phyloP scores from a whole-genome alignment of 2,329 filamentous ascomycete species.

The Sarocladiaceae sp. region DNA sequence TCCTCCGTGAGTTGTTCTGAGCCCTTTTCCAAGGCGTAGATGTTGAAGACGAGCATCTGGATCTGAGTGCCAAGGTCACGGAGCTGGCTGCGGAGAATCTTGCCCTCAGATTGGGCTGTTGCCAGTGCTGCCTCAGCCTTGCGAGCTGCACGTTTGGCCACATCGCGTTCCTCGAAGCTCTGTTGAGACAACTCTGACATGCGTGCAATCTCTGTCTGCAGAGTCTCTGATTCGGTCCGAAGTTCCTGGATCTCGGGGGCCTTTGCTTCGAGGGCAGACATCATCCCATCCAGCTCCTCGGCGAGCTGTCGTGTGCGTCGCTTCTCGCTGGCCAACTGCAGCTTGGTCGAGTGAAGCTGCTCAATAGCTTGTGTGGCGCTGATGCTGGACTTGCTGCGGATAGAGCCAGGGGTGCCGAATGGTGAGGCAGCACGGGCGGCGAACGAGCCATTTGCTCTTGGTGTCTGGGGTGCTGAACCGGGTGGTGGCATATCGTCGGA shows the following conservation, averaged over 20 bases:
- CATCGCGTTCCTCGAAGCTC: conserved; percentile 72
- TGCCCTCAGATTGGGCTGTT: conserved; percentile 59
- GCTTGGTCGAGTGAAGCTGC: conserved; percentile 61
- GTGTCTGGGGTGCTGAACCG: conserved; percentile 53
- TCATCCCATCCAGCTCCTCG: conserved; percentile 76
- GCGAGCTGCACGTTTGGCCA: conserved; percentile 68
- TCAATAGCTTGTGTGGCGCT: conserved; percentile 59
- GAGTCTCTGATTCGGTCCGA: conserved; percentile 69
- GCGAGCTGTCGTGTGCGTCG: conserved; percentile 68
- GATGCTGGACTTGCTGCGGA: conserved; percentile 48
- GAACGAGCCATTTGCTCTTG: conserved; percentile 50
- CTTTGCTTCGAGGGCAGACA: conserved; percentile 76
- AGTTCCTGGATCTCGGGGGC: conserved; percentile 85
- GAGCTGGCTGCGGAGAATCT: conserved; percentile 78
- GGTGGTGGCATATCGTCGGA: conserved; percentile 35
- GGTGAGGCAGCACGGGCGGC: conserved; percentile 50
- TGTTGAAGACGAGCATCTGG: conserved; percentile 82
- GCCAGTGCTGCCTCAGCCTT: conserved; percentile 70
- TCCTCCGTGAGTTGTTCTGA: conserved; percentile 63
- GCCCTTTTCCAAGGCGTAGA: conserved; percentile 76
- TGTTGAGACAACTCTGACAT: conserved; percentile 82
- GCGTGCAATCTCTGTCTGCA: conserved; percentile 74
- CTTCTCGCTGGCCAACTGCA: conserved; percentile 66
- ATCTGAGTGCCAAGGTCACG: conserved; percentile 86
- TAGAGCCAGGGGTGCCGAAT: conserved; percentile 54